Percentiles rank a stretch among this genome's conserved stretches.
Conservation (phyloP, 1,139 yeast genomes). For the Pichia sorboxylosa region DNA sequence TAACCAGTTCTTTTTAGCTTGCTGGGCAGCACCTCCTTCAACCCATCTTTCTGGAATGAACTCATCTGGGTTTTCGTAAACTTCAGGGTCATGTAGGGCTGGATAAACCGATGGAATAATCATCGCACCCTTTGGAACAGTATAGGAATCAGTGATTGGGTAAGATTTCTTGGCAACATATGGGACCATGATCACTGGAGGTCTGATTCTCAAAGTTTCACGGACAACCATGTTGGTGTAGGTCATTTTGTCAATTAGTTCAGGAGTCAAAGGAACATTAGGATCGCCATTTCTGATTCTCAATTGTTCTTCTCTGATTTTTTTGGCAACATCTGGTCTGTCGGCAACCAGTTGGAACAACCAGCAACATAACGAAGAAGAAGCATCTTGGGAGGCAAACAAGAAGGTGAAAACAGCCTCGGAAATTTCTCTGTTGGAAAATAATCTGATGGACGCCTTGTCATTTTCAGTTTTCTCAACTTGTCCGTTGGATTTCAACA, state of each 20-base stretch:
- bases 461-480: slow-evolving; percentile 23
- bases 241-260: slow-evolving; percentile 71
- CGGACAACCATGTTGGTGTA: slow-evolving; percentile 85
- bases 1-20: slow-evolving; percentile 79
- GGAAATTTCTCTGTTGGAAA: slow-evolving; percentile 81
- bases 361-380: slow-evolving; percentile 98
- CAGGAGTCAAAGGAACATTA: slow-evolving; percentile 45
- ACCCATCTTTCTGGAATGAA: slow-evolving; percentile 96
- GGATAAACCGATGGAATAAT: slow-evolving; percentile 91
- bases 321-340: slow-evolving; percentile 77
- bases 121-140: slow-evolving; percentile 96
- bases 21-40: slow-evolving; percentile 46
- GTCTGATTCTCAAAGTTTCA: slow-evolving; percentile 88
- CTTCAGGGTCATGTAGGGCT: slow-evolving; percentile 93
- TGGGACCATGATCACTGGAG: slow-evolving; percentile 97
- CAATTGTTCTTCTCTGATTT: slow-evolving; percentile 86
- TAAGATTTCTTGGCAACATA: slow-evolving; percentile 79
- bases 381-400: slow-evolving; percentile 96
- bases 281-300: slow-evolving; percentile 72
- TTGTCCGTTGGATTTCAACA: slow-evolving; percentile 48
- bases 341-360: slow-evolving; percentile 91
- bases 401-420: slow-evolving; percentile 93
- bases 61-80: slow-evolving; percentile 84
- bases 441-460: slow-evolving; percentile 63
- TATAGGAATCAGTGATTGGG: slow-evolving; percentile 72